Evolutionary conservation across 495 filamentous ascomycete species (phyloP), one percentile per base, ranked within the genome.

Genomic region (Peziza echinospora): DNA sequence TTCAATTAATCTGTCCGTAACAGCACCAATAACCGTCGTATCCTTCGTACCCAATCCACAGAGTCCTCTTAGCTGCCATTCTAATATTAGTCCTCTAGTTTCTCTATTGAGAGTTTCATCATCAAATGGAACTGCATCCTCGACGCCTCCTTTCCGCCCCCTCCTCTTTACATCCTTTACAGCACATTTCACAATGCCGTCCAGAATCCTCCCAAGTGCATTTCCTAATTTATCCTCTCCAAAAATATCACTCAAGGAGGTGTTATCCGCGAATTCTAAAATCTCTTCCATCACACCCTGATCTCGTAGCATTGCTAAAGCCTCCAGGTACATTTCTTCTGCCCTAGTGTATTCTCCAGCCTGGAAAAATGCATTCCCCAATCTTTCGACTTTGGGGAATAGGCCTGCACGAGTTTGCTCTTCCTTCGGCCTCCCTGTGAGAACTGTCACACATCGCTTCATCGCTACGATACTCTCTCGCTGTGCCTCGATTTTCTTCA

Each of bases 131-230:
- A 59, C 37, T 10, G 46, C 51, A 43, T 47, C 46, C 13, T 44
- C 52, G 21, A 50, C 47, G 7, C 42, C 25, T 21, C 55, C 50
- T 24, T 43, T 56, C 46, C 49, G 30, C 6, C 30, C 13, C 19
- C 30, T 37, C 19, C 13, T 13, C 13, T 11, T 11, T 13, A 17
- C 30, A 6, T 37, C 58, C 39, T 46, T 58, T 6, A 45, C 46
- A 43, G 47, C 52, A 19, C 57, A 57, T 48, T 51, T 59, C 37
- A 59, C 50, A 21, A 59, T 37, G 22, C 56, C 53, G 16, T 49
- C 49, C 37, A 59, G 47, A 41, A 53, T 45, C 43, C 57, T 48
- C 3, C 53, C 49, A 17, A 59, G 42, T 23, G 43, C 49, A 9
- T 47, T 47, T 6, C 34, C 26, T 7, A 46, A 34, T 46, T 21